Evolutionary conservation across 371 early-diverging fungal genomes (phyloP), one percentile per base, ranked within the genome.

Genomic region (Circinella minor): DNA sequence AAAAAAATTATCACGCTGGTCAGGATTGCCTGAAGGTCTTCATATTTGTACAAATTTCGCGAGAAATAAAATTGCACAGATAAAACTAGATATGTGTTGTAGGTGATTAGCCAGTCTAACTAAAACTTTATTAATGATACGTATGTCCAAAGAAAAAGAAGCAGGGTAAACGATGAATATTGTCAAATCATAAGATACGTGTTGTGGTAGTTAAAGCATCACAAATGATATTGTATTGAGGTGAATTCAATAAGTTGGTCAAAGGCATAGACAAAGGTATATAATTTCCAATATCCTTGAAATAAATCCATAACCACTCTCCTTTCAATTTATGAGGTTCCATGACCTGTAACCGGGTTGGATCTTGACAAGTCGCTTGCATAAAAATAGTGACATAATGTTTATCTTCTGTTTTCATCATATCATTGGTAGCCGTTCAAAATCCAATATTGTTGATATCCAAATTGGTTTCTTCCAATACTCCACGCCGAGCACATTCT

Each of bases 331-430:
- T 89, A 14, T 87, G 68, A 59, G 90, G 90, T 47, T 91, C 91
- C 83, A 89, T 85, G 10, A 80, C 71, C 70, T 78, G 69, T 5
- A 78, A 61, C 20, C 70, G 39, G 10, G 36, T 17, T 15, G 72
- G 43, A 63, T 71, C 66, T 7, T 68, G 48, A 5, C 54, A 20
- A 3, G 72, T 63, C 27, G 74, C 80, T n/a, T 78, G 71, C 75
- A 91, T 77, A 70, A 91, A 91, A 18, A 90, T 72, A 0, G 89
- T 89, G 17, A 89, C 86, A 69, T 91, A 91, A 71, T 91, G 91
- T 51, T 81, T 84, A n/a, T 78, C 71, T 38, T 87, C 85, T 1
- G 55, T 67, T 4, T 70, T 60, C 88, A 90, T 88, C 60, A 83
- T 74, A 69, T 86, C 86, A 71, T 91, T 91, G 57, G 82, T 84